Percentiles rank a stretch among this genome's conserved stretches.
These are phyloP conservation scores for Boeremia lycopersici DNA, from an alignment of 2,329 filamentous ascomycete genomes.

Conservation along the genomic window DNA sequence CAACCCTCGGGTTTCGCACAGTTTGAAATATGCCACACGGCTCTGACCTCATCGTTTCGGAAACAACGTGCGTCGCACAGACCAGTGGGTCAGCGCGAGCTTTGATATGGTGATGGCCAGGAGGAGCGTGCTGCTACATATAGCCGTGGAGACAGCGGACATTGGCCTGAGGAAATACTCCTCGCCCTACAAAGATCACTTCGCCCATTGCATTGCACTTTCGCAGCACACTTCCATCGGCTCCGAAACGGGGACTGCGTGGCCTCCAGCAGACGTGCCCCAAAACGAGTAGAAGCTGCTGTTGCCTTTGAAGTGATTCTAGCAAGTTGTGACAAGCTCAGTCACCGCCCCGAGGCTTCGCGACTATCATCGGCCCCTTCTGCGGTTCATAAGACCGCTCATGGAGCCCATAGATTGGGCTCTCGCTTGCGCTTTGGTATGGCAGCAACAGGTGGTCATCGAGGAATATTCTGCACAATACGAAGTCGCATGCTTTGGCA, in stretches of 20 bases:
- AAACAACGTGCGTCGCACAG: constrained; percentile 16
- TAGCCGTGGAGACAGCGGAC: constrained; percentile 13
- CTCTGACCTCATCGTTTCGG: constrained; percentile 16
- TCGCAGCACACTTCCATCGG: neutral
- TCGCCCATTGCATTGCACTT: neutral
- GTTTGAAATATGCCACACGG: constrained; percentile 12
- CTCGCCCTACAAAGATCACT: constrained; percentile 6
- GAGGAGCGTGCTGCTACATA: constrained; percentile 12
- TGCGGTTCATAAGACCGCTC: no score
- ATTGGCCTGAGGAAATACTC: constrained; percentile 6
- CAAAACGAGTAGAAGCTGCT: no score
- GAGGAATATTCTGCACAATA: neutral
- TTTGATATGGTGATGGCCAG: constrained; percentile 4
- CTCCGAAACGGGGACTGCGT: neutral
- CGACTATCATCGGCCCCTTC: no score
- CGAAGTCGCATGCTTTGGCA: constrained; percentile 1
- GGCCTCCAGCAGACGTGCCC: neutral
- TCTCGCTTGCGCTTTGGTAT: neutral
- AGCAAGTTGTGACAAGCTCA: no score
- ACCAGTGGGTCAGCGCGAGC: constrained; percentile 6
- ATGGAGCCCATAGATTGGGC: no score
- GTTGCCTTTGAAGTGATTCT: no score
- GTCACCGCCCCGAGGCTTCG: no score
- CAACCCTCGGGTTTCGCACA: constrained; percentile 19
- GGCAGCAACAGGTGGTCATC: neutral